Conservation (phyloP, 129 eudicot species). For the Lactuca sativa region DNA sequence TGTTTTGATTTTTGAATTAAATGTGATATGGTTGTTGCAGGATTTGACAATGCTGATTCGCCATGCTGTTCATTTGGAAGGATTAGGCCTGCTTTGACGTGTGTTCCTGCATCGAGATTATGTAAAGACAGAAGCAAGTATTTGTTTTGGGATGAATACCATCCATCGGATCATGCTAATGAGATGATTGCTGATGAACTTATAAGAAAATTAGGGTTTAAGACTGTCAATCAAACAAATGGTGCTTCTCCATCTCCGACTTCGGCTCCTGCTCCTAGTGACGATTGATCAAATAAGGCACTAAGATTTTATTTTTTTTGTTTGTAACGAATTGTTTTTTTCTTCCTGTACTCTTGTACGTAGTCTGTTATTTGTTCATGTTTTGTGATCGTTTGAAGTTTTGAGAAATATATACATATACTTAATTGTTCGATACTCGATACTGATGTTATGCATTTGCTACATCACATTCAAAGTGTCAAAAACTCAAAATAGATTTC, state of each 20-base stretch:
- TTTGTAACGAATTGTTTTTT: conserved; percentile 6
- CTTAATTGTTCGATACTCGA: neutral
- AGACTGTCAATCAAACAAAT: conserved; percentile 24
- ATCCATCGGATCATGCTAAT: conserved; percentile 84
- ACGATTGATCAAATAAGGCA: conserved; percentile 9
- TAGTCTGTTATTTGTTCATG: conserved; percentile 8
- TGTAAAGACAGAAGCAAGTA: conserved; percentile 93
- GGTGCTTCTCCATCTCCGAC: conserved; percentile 52
- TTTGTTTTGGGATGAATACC: conserved; percentile 98
- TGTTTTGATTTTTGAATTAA: neutral
- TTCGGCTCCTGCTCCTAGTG: conserved; percentile 51
- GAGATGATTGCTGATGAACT: conserved; percentile 73
- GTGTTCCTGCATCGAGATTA: conserved; percentile 72
- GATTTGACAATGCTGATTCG: conserved; percentile 80
- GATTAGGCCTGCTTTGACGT: conserved; percentile 91
- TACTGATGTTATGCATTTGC: neutral
- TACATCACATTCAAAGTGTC: neutral
- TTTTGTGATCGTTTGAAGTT: conserved; percentile 23
- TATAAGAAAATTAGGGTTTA: conserved; percentile 63
- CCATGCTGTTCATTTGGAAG: conserved; percentile 95
- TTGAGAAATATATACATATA: conserved; percentile 17
- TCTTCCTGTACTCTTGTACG: neutral
- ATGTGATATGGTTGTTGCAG: conserved; percentile 34
- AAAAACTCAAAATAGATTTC: no score
- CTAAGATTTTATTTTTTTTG: neutral